These are phyloP conservation scores for Rhizoclosmatium globosum DNA, from an alignment of 192 early-diverging fungal species.

Conservation along the genomic window DNA sequence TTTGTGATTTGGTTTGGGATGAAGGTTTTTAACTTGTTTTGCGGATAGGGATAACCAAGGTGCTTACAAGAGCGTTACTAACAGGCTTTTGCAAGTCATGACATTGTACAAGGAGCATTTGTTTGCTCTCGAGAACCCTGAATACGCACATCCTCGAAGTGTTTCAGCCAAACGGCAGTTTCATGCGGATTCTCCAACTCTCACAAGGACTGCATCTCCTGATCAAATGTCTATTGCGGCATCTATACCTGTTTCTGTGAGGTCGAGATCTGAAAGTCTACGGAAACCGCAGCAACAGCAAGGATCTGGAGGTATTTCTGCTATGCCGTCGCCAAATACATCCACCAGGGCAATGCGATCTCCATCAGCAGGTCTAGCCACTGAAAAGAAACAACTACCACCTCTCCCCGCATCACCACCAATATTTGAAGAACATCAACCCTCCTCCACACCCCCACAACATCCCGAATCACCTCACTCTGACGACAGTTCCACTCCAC, in stretches of 20 bases:
- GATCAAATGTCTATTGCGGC: background rate
- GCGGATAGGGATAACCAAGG: conserved; percentile 50
- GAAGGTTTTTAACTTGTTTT: background rate
- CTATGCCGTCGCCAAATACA: background rate
- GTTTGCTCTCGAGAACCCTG: conserved; percentile 23
- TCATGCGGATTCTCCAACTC: background rate
- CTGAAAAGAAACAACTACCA: background rate
- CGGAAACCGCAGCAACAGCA: conserved; percentile 12
- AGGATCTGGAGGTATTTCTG: conserved; percentile 6
- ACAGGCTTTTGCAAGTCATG: conserved; percentile 56
- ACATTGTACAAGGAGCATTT: conserved; percentile 61
- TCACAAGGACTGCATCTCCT: background rate
- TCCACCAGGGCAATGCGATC: background rate
- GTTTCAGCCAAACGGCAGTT: background rate
- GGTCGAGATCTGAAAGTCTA: conserved; percentile 24
- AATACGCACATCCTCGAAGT: conserved; percentile 6
- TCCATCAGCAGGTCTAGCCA: background rate
- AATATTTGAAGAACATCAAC: background rate
- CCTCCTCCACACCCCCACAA: background rate
- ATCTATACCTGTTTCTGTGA: conserved; percentile 4
- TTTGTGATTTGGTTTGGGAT: background rate
- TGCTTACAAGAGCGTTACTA: conserved; percentile 47
- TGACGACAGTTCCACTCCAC: no score
- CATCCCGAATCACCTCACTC: no score
- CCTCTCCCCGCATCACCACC: background rate